These are phyloP conservation scores for Balansia obtecta DNA, from an alignment of 2,329 filamentous ascomycete genomes.

Conservation along the genomic window DNA sequence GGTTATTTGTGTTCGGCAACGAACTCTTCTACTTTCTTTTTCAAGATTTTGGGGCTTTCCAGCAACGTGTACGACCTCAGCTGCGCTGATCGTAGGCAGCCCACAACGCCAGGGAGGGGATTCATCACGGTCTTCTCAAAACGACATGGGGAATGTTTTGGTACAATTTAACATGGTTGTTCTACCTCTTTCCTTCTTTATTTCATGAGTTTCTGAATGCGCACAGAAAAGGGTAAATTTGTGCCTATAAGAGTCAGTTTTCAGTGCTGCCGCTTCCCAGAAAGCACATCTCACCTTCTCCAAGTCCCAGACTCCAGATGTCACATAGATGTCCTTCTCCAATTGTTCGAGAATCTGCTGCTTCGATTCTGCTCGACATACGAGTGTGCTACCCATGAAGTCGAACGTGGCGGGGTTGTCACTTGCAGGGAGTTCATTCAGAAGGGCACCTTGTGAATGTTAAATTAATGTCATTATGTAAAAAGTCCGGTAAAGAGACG, in stretches of 20 bases:
- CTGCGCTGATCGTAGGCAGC: constrained; percentile 4
- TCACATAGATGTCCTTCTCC: constrained; percentile 60
- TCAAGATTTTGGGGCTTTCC: constrained; percentile 1
- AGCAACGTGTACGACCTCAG: constrained; percentile 13
- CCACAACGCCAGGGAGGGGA: neutral
- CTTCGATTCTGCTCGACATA: constrained; percentile 52
- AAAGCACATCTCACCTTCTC: constrained; percentile 37
- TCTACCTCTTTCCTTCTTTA: neutral
- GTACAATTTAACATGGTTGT: constrained; percentile 3
- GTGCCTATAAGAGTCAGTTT: constrained; percentile 20
- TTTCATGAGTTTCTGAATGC: constrained; percentile 23
- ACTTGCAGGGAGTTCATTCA: constrained; percentile 53
- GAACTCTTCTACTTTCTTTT: neutral
- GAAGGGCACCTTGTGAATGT: constrained; percentile 43
- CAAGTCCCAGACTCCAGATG: constrained; percentile 67
- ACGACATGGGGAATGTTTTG: neutral
- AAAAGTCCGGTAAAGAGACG: constrained; percentile 11
- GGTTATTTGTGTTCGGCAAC: neutral
- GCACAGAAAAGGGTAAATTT: constrained; percentile 38
- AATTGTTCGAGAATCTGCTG: constrained; percentile 58
- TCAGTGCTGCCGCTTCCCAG: neutral
- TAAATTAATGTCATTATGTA: neutral
- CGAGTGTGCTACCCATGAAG: constrained; percentile 63
- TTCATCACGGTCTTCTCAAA: neutral
- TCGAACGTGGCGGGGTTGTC: constrained; percentile 45